Conservation (phyloP, 1,139 yeast genomes). For the Waltiozyma sp. region DNA sequence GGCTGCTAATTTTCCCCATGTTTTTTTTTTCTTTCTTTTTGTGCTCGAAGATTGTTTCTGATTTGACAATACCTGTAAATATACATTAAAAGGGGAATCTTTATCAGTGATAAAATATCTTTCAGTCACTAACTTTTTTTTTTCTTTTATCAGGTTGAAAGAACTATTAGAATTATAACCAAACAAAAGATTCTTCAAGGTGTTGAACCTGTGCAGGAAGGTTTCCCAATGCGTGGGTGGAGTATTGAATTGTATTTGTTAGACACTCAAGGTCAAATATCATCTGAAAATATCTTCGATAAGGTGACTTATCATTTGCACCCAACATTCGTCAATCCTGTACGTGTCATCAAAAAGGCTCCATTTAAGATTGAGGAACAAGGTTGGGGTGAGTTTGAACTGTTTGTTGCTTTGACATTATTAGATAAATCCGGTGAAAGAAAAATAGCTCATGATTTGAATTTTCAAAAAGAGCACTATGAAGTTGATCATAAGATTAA, state of each 20-base stretch:
- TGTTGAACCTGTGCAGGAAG: constrained; percentile 79
- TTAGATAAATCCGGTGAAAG: constrained; percentile 85
- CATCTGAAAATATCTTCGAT: constrained; percentile 84
- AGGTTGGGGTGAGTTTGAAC: constrained; percentile 98
- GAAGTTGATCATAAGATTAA: constrained; percentile 65
- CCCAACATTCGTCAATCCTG: constrained; percentile 90
- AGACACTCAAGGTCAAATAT: constrained; percentile 27
- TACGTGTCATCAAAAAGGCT: constrained; percentile 64
- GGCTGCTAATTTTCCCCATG: no score
- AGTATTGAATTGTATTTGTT: constrained; percentile 63
- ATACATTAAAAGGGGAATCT: no score
- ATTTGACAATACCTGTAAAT: no score
- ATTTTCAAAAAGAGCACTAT: constrained; percentile 70
- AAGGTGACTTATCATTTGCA: constrained; percentile 88
- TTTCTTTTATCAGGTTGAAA: constrained; percentile 38
- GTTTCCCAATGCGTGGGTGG: constrained; percentile 96
- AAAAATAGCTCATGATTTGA: constrained; percentile 79
- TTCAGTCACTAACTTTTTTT: background rate
- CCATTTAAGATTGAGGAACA: constrained; percentile 90
- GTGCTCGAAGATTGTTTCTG: no score
- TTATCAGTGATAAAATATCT: no score
- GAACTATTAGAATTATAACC: constrained; percentile 84
- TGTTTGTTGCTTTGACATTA: constrained; percentile 67
- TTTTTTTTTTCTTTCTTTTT: no score
- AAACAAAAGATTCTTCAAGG: constrained; percentile 76